A percentile compares a stretch with the other conserved stretches of the same genome.
Evolutionary conservation across 2,329 filamentous ascomycete genomes (phyloP).

Genomic region (Cercospora beticola): DNA sequence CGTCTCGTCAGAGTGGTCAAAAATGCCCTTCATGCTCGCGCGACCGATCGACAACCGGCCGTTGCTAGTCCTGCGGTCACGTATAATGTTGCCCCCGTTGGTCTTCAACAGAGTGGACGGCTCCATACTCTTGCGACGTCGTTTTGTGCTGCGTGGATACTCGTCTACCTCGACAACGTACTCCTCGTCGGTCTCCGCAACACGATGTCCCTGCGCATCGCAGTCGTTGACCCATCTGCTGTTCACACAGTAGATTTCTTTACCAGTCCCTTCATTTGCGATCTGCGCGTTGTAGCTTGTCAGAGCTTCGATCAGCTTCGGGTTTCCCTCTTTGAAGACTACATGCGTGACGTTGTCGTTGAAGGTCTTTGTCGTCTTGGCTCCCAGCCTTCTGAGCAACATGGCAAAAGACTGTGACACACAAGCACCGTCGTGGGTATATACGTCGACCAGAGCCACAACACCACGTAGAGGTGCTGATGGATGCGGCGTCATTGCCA

Average conservation of each 20-base stretch:
- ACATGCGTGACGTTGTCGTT: slow-evolving; percentile 41
- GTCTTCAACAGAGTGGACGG: slow-evolving; percentile 34
- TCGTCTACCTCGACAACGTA: slow-evolving; percentile 39
- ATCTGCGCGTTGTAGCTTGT: slow-evolving; percentile 37
- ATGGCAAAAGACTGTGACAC: slow-evolving; percentile 38
- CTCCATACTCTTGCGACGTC: slow-evolving; percentile 41
- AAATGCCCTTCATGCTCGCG: slow-evolving; percentile 21
- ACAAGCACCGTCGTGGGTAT: slow-evolving; percentile 38
- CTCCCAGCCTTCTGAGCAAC: slow-evolving; percentile 39
- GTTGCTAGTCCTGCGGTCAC: slow-evolving; percentile 33
- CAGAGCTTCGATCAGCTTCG: slow-evolving; percentile 37
- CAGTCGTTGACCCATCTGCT: slow-evolving; percentile 41
- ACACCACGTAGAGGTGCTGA: slow-evolving; percentile 36
- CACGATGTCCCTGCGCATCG: slow-evolving; percentile 32
- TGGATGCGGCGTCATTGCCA: slow-evolving; percentile 40
- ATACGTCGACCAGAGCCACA: slow-evolving; percentile 40
- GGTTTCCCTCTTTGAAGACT: slow-evolving; percentile 42
- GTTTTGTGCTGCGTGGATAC: slow-evolving; percentile 33
- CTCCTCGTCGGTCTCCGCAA: slow-evolving; percentile 36
- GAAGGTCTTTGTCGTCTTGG: slow-evolving; percentile 39
- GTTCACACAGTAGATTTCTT: slow-evolving; percentile 39
- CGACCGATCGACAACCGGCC: slow-evolving; percentile 34
- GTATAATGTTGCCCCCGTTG: slow-evolving; percentile 37
- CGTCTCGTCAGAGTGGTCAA: background rate
- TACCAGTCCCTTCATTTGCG: slow-evolving; percentile 25